Percentiles rank a stretch among this genome's conserved stretches.
Conservation (phyloP, 768 basidiomycete genomes). For the Tephrocybe rancida region DNA sequence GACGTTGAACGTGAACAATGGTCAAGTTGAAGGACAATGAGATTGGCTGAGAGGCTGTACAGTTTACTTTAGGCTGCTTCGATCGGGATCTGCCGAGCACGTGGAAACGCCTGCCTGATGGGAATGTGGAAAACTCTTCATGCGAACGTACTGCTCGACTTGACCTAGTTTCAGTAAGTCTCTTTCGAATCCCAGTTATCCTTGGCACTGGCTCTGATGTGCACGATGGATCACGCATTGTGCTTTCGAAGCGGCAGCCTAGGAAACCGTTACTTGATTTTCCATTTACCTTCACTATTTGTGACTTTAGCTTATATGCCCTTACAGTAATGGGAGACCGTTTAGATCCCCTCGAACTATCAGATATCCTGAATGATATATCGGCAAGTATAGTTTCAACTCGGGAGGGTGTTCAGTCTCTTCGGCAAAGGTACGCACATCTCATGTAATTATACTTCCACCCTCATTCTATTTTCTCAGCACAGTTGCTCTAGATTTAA, state of each 20-base stretch:
- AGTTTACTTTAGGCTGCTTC: too few species aligned
- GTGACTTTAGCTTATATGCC: not conserved
- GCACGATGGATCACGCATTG: slow-evolving; percentile 31
- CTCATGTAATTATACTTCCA: not conserved
- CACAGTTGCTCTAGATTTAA: slow-evolving; percentile 45
- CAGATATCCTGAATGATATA: slow-evolving; percentile 53
- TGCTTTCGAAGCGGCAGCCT: slow-evolving; percentile 33
- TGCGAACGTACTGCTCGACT: too few species aligned
- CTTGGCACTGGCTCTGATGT: slow-evolving; percentile 57
- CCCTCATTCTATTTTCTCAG: slow-evolving; percentile 13
- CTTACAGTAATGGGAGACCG: slow-evolving; percentile 6
- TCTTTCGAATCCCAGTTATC: slow-evolving; percentile 1
- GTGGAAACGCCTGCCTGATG: too few species aligned
- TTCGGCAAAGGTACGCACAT: slow-evolving; percentile 55
- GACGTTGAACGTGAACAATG: too few species aligned
- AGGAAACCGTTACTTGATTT: slow-evolving; percentile 33
- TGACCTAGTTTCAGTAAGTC: slow-evolving; percentile 9
- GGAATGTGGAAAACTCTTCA: too few species aligned
- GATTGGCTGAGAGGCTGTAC: too few species aligned
- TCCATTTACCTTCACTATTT: not conserved
- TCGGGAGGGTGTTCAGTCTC: slow-evolving; percentile 53
- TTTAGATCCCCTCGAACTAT: slow-evolving; percentile 1
- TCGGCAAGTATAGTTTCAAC: slow-evolving; percentile 61
- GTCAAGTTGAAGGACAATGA: too few species aligned
- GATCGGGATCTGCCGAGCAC: too few species aligned